These are phyloP conservation scores for Aspergillus sp. DNA, from an alignment of 2,329 filamentous ascomycete genomes.

Conservation along the genomic window DNA sequence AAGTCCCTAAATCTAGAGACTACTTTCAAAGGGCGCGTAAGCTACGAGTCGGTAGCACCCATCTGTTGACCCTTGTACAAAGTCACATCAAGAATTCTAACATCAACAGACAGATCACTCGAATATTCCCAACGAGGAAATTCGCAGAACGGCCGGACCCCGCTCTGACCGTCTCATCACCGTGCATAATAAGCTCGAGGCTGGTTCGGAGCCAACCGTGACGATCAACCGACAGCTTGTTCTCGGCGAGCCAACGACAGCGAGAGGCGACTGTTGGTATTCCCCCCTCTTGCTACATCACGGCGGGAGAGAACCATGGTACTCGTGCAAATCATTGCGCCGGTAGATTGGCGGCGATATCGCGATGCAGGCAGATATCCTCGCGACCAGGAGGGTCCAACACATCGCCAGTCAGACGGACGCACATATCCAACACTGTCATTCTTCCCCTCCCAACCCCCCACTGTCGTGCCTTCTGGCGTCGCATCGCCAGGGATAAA, in stretches of 20 bases:
- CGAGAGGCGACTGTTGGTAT: slow-evolving; percentile 1
- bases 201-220: slow-evolving; percentile 19
- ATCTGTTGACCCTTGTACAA: background rate
- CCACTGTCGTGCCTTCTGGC: background rate
- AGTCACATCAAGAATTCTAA: background rate
- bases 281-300: slow-evolving; percentile 3
- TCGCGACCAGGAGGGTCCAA: slow-evolving; percentile 2
- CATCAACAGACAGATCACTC: background rate
- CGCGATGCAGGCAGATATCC: background rate
- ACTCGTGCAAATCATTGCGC: background rate
- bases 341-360: background rate
- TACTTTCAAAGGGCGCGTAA: too few relatives aligned
- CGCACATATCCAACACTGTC: background rate
- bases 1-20: too few relatives aligned
- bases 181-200: slow-evolving; percentile 24
- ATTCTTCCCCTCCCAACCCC: background rate
- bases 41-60: too few relatives aligned
- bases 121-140: too few relatives aligned
- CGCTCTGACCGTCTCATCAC: slow-evolving; percentile 8
- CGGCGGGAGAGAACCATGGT: background rate
- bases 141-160: too few relatives aligned
- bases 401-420: slow-evolving; percentile 3
- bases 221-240: slow-evolving; percentile 24
- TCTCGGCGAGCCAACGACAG: slow-evolving; percentile 6
- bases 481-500: slow-evolving; percentile 1